Conservation (phyloP, 1,284 basidiomycete genomes). For the Cutaneotrichosporon sp. region DNA sequence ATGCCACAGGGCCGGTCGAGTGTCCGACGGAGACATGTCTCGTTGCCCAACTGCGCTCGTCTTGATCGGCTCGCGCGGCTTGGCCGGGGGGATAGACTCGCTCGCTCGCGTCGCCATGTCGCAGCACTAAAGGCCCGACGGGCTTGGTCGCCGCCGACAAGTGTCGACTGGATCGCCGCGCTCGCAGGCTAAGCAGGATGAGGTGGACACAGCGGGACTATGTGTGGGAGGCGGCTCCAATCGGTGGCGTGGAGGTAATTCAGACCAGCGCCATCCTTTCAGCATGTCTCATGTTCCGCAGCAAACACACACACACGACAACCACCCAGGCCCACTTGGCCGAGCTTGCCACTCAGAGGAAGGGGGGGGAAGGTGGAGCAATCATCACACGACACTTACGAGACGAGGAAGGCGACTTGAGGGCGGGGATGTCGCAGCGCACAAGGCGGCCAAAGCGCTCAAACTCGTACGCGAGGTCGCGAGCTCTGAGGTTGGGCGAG, state of each 20-base stretch:
- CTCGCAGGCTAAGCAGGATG: slow-evolving; percentile 17
- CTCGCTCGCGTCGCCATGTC: slow-evolving; percentile 1
- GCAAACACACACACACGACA: background rate
- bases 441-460: slow-evolving; percentile 65
- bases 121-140: background rate
- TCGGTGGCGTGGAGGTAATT: background rate
- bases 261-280: background rate
- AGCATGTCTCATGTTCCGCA: background rate
- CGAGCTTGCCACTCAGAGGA: background rate
- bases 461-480: slow-evolving; percentile 82
- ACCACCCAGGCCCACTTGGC: background rate
- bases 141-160: background rate
- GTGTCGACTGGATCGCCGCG: slow-evolving; percentile 3
- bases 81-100: background rate
- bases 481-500: slow-evolving; percentile 71
- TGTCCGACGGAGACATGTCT: background rate
- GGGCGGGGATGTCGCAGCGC: slow-evolving; percentile 85
- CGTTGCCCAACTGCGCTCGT: slow-evolving; percentile 6
- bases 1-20: background rate
- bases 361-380: background rate
- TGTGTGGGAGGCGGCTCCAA: background rate
- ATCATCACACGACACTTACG: slow-evolving; percentile 41
- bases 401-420: slow-evolving; percentile 44
- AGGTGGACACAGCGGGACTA: slow-evolving; percentile 15
- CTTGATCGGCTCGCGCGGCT: slow-evolving; percentile 10